Evolutionary conservation across 345 rosid genomes (phyloP).

Genomic region (Euclidium syriacum): DNA sequence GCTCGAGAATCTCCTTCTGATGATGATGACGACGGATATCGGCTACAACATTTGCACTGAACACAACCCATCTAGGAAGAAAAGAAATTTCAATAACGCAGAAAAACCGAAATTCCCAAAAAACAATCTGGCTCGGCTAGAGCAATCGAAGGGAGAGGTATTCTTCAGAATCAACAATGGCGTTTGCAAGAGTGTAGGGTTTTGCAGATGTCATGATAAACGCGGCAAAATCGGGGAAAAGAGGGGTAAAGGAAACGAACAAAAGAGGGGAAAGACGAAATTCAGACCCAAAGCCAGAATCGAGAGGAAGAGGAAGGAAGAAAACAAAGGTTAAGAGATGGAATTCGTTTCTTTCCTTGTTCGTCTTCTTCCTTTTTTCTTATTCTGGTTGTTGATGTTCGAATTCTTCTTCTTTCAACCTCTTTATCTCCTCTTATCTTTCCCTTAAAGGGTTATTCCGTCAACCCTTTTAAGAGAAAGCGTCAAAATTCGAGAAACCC

Average conservation of each 20-base stretch:
- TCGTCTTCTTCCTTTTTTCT: neutral
- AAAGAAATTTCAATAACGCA: neutral
- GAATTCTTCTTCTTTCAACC: conserved; percentile 10
- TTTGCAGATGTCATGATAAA: conserved; percentile 23
- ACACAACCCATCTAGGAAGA: conserved; percentile 71
- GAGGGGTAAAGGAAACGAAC: neutral
- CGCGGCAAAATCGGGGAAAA: neutral
- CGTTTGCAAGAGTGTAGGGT: conserved; percentile 19
- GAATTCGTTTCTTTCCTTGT: conserved; percentile 4
- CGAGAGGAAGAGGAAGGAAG: conserved; percentile 2
- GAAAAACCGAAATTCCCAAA: neutral
- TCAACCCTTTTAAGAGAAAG: conserved; percentile 33
- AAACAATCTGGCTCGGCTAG: neutral
- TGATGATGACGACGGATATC: conserved; percentile 56
- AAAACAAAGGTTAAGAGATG: neutral
- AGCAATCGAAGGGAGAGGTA: conserved; percentile 19
- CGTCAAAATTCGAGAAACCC: conserved; percentile 23
- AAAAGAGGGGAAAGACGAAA: neutral
- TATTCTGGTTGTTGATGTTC: too few relatives aligned
- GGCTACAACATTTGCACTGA: conserved; percentile 73
- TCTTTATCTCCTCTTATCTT: conserved; percentile 14
- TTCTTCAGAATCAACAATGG: conserved; percentile 24
- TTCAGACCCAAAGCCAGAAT: conserved; percentile 27
- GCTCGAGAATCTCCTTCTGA: conserved; percentile 49
- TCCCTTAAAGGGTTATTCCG: conserved; percentile 16